Evolutionary conservation across 768 basidiomycete species (phyloP), one percentile per base, ranked within the genome.

Genomic region (Podaxis sp.): DNA sequence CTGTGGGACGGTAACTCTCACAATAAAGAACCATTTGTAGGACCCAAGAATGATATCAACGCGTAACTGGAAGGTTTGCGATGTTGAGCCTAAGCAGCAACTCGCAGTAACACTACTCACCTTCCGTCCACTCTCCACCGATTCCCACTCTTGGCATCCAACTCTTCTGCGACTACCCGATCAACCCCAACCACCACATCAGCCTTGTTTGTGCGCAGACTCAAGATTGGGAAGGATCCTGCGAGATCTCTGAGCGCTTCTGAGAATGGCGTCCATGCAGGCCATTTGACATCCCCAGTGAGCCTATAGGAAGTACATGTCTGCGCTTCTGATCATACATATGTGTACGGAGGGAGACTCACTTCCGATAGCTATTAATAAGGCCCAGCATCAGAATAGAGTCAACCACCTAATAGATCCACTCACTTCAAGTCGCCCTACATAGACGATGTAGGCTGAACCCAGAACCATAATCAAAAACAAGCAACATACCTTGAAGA

Each of bases 171-270:
- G 1, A 86, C 75, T 0, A 87, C 88, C 67, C 86, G 79, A 0
- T 82, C 76, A 2, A 99, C 80, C 0, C 94, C 96, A 26, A 93
- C 93, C 5, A 88, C 90, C 2, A 97, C 95, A 70, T 98, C 95
- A 0, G 96, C 96, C 74, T 99, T 99, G 79, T 90, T 93, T 0
- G 96, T 99, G 17, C 96, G 84, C 63, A 98, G 76, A 69, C 92
- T 93, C 26, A 98, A 76, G 7, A 97, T 71, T 0, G 91, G 89
- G 76, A 96, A 92, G 8, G 87, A 77, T 1, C 92, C 90, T 0
- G 86, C 84, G 9, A 98, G 75, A 2, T 92, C 91, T 4, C 95
- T 93, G 88, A 48, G 49, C 63, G 40, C 57, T 39, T 66, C 63
- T 12, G 59, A 2, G 39, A 69, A 38, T 26, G 57, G 51, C 26